Evolutionary conservation across 2,329 filamentous ascomycete genomes (phyloP), one percentile per base, ranked within the genome.

Genomic region (Bisporella sp.): DNA sequence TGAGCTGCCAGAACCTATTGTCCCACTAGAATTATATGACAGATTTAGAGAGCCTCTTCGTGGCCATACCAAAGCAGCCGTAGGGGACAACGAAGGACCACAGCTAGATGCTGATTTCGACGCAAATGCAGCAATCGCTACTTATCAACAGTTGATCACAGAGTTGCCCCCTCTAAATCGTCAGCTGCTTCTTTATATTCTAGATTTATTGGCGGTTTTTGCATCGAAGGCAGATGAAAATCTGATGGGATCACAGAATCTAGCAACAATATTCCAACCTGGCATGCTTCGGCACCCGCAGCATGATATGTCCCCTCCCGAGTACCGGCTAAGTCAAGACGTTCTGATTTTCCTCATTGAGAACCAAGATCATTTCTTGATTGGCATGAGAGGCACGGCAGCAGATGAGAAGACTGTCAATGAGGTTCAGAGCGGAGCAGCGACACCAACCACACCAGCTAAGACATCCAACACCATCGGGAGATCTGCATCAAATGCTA

Each of bases 301-400:
- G 53, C 93, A 99, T 67, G 91, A 95, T 63, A 97, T 99, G 92
- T 85, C 89, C 1, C 93, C 93, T 0, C 81, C 87, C 51, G 92
- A 97, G 64, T 99, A 99, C 66, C 84, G 89, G 32, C 74, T 99
- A 5, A 97, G 95, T 65, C 93, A 99, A 74, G 92, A 93, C 62
- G 92, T 99, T 21, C 78, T 99, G 56, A 96, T 99, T 46, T 99
- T 99, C 68, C 73, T 99, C 59, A 99, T 99, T 58, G 91, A 97
- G 65, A 96, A 99, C 62, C 93, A 99, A 67, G 93, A 99, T 64
- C 89, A 96, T 68, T 99, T 99, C 74, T 74, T 99, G 57, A 95
- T 99, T 57, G 93, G 93, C 49, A 99, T 99, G 93, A 89, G 90
- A 65, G 93, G 93, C 42, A 96, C 91, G n/a, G 91, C 83, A n/a